Evolutionary conservation across 2,329 filamentous ascomycete species (phyloP).

Genomic region (Zymoseptoria crescenta): DNA sequence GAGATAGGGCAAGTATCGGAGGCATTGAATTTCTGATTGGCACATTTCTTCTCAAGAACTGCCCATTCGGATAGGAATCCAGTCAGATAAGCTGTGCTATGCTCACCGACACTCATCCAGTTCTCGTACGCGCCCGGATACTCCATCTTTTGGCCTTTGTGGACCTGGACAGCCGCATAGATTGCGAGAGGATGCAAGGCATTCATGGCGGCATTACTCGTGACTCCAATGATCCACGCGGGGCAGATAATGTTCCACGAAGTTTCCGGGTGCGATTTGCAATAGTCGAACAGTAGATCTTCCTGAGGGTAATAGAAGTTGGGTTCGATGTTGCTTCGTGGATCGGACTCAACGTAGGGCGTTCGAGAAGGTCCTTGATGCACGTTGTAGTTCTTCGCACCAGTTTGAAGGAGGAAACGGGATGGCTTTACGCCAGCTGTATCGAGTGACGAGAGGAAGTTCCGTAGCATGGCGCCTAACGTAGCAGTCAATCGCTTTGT

Average conservation of each 20-base stretch:
- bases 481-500: neutral
- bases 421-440: conserved; percentile 37
- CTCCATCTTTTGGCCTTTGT: conserved; percentile 34
- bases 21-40: conserved; percentile 40
- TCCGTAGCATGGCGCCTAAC: conserved; percentile 39
- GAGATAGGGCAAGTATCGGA: conserved; percentile 40
- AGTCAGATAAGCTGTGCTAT: conserved; percentile 42
- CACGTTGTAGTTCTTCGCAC: conserved; percentile 46
- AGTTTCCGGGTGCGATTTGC: conserved; percentile 27
- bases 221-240: conserved; percentile 40
- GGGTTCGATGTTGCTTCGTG: conserved; percentile 36
- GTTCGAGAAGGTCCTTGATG: conserved; percentile 39
- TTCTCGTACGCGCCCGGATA: conserved; percentile 39
- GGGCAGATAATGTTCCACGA: conserved; percentile 44
- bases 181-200: conserved; percentile 41
- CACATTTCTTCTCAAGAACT: conserved; percentile 35
- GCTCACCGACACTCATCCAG: conserved; percentile 39
- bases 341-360: conserved; percentile 42
- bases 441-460: conserved; percentile 42
- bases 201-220: conserved; percentile 46
- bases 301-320: conserved; percentile 53
- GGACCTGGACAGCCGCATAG: conserved; percentile 42
- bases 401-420: conserved; percentile 44
- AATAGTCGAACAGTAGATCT: conserved; percentile 41
- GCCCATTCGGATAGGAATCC: conserved; percentile 46